Evolutionary conservation across 2,329 filamentous ascomycete genomes (phyloP), one percentile per base, ranked within the genome.

Genomic region (Cadophora luteo-olivacea): DNA sequence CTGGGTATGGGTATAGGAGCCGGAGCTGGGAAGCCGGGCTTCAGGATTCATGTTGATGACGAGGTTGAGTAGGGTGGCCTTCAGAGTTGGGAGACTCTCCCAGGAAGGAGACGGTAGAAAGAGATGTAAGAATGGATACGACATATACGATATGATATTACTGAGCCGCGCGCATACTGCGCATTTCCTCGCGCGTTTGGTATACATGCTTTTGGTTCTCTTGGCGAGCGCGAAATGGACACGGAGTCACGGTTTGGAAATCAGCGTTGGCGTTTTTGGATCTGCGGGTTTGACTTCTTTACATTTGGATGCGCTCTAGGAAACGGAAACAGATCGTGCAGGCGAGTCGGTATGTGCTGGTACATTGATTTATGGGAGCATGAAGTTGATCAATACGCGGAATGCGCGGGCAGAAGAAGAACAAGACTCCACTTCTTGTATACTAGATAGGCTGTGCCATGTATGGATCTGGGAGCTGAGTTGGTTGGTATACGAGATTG

Each of bases 21-120:
- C 22, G 45, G 45, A 3, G 19, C 19, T 5, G 12, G 61, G 25
- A 69, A 70, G 41, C 57, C 62, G 4, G 72, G 65, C 9, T 76
- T 76, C 61, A 69, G 66, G 64, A 76, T 77, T 60, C 74, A 77
- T 72, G 71, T 75, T 67, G 74, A 77, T 70, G 75, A 76, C 3
- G 75, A 73, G 57, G 67, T 51, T 25, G 66, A 64, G 16, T 60
- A 67, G 25, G 19, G 8, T 16, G 41, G 4, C 7, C 11, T 24
- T 8, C 7, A 4, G 16, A 22, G 19, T 24, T 4, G 54, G 29
- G 5, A 32, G 19, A n/a, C 6, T 6, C 6, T 36, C 11, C 7
- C 5, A 32, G n/a, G 33, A 41, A n/a, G 11, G 19, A n/a, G 14
- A 45, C 7, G 5, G 33, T 36, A 36, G 38, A 12, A 45, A 11